phyloP scores from a whole-genome alignment of 2,329 filamentous ascomycete genomes.

The Cladobotryum protrusum region DNA sequence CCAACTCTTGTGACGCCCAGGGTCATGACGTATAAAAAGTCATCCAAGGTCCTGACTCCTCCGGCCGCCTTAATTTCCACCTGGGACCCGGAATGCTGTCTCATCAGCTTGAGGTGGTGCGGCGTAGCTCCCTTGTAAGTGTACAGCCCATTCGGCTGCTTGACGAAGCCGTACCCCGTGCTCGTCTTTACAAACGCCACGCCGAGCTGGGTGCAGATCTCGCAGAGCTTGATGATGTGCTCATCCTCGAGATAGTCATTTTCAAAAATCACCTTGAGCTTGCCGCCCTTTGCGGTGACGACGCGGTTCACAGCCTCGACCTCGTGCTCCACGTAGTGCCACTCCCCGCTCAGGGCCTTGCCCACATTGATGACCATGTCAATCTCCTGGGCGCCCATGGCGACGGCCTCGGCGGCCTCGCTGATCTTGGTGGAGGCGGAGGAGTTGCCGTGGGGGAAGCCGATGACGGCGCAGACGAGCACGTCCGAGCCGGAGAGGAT shows the following conservation, averaged over 20 bases:
- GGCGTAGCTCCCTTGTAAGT: slow-evolving; percentile 48
- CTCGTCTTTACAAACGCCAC: slow-evolving; percentile 57
- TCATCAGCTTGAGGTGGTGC: slow-evolving; percentile 48
- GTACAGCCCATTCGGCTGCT: slow-evolving; percentile 45
- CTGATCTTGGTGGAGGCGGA: slow-evolving; percentile 47
- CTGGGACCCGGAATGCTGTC: slow-evolving; percentile 32
- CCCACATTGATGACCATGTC: slow-evolving; percentile 58
- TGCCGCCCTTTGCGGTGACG: slow-evolving; percentile 36
- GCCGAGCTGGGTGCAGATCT: slow-evolving; percentile 44
- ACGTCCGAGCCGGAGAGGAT: slow-evolving; percentile 44
- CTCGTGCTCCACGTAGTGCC: slow-evolving; percentile 49
- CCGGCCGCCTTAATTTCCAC: slow-evolving; percentile 55
- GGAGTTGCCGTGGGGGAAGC: slow-evolving; percentile 55
- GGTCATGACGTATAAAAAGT: slow-evolving; percentile 47
- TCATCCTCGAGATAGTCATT: slow-evolving; percentile 48
- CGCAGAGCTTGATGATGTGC: slow-evolving; percentile 46
- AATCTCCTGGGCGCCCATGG: slow-evolving; percentile 46
- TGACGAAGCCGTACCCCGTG: slow-evolving; percentile 56
- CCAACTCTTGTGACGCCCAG: slow-evolving; percentile 51
- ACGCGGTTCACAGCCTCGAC: slow-evolving; percentile 44
- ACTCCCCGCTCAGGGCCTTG: slow-evolving; percentile 50
- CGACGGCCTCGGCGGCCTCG: slow-evolving; percentile 43
- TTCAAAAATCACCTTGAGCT: slow-evolving; percentile 57
- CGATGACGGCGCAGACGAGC: slow-evolving; percentile 50
- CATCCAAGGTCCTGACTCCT: slow-evolving; percentile 50